Evolutionary conservation across 2,329 filamentous ascomycete species (phyloP), one percentile per base, ranked within the genome.

Genomic region (Exutisphaerella laricina): DNA sequence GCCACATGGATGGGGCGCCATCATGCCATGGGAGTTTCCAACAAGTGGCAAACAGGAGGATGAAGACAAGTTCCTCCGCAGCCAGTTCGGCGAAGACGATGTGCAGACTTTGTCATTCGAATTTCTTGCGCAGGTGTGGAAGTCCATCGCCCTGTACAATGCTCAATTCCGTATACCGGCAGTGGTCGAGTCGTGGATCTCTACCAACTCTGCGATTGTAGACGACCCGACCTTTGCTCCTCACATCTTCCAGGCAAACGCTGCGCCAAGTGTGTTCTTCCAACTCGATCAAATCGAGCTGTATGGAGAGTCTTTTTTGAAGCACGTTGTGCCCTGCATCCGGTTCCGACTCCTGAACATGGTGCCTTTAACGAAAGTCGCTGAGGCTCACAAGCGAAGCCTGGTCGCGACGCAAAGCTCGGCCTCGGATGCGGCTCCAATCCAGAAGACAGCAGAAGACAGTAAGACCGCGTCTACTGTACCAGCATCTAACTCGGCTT

Each of bases 71-170:
- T 65, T 63, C 41, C 45, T 65, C 30, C 49, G 46, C 39, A 17
- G 36, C 4, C 51, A 43, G 23, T 65, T 65, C 44, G 46, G 31
- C 39, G 51, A 55, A 6, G 28, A 39, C 12, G 58, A 61, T 16
- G 50, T 58, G 30, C 52, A 55, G 37, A 45, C 56, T 44, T 59
- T 60, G 43, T 58, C 60, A 29, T 51, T 51, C 23, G 42, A 50
- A n/a, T 65, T 65, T 36, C 53, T 65, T 38, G 63, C 63, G 50
- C 57, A 63, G 34, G 61, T 56, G 12, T 62, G 58, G 49, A 57
- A 56, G 41, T 51, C 39, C 18, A 54, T 57, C 42, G 60, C 62
- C 2, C 18, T 55, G n/a, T 62, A 50, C 45, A 65, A 65, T 36
- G 40, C 53, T 17, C 34, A 59, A 14, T 30, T 30, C 8, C 54